These are phyloP conservation scores for Chaetoceros tenuissimus DNA, from an alignment of 108 stramenopile species.

Conservation along the genomic window DNA sequence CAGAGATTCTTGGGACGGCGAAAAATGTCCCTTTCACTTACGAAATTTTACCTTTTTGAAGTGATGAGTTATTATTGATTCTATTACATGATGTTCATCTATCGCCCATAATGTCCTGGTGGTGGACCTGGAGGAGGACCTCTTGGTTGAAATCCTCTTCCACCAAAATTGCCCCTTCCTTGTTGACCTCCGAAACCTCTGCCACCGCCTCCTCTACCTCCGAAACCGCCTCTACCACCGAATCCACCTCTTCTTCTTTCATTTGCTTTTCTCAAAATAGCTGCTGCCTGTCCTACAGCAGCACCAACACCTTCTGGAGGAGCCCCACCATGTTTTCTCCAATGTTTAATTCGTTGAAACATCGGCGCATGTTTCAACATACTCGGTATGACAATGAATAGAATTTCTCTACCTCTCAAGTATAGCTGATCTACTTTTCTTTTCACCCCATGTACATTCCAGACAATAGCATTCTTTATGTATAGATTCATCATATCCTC, in stretches of 20 bases:
- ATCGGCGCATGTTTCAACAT: conserved; percentile 87
- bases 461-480: conserved; percentile 69
- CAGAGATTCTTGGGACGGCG: too few relatives aligned
- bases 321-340: conserved; percentile 85
- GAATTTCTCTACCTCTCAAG: conserved; percentile 69
- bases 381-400: conserved; percentile 77
- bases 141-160: conserved; percentile 5
- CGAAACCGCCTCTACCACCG: conserved; percentile 45
- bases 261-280: conserved; percentile 77
- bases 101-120: neutral
- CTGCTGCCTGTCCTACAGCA: conserved; percentile 85
- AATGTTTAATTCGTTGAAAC: conserved; percentile 84
- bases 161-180: conserved; percentile 23
- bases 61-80: too few relatives aligned
- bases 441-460: conserved; percentile 49
- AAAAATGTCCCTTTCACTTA: too few relatives aligned
- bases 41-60: too few relatives aligned
- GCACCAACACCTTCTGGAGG: conserved; percentile 85
- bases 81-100: too few relatives aligned
- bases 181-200: conserved; percentile 20
- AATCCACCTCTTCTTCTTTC: conserved; percentile 61
- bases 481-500: conserved; percentile 90
- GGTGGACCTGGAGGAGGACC: conserved; percentile 18
- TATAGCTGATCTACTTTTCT: conserved; percentile 73
- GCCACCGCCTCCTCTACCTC: conserved; percentile 40